A percentile compares a stretch with the other conserved stretches of the same genome.
Evolutionary conservation across 805 yeast genomes (phyloP).

Genomic region (Diddensiella caesifluorescens): DNA sequence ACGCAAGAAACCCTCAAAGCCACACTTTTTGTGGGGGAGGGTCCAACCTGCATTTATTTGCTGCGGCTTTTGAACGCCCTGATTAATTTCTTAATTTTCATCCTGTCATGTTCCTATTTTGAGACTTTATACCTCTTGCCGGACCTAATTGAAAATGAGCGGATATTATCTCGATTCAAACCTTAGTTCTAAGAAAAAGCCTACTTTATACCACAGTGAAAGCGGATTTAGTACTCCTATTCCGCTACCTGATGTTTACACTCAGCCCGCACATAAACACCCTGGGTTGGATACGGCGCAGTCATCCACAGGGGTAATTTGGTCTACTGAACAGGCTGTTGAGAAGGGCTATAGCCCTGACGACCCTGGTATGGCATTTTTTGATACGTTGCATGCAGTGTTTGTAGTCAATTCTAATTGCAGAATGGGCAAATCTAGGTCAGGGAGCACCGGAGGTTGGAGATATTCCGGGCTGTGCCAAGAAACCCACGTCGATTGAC

Average conservation of each 20-base stretch:
- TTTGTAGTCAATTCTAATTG: background rate
- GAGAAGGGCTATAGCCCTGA: conserved; percentile 48
- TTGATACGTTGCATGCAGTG: background rate
- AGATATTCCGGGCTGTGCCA: conserved; percentile 53
- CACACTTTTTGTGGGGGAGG: too few relatives aligned
- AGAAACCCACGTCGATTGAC: conserved; percentile 45
- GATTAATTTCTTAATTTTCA: too few relatives aligned
- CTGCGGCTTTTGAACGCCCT: too few relatives aligned
- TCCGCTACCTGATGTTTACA: conserved; percentile 27
- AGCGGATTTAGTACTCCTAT: conserved; percentile 27
- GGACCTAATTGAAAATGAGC: too few relatives aligned
- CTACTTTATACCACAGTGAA: conserved; percentile 20
- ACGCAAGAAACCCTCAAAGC: background rate
- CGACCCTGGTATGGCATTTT: conserved; percentile 21
- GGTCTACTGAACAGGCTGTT: conserved; percentile 58
- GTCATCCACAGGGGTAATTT: conserved; percentile 57
- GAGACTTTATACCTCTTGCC: too few relatives aligned
- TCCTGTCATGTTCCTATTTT: too few relatives aligned
- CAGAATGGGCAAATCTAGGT: conserved; percentile 53
- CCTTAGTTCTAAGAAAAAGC: background rate
- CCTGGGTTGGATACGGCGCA: conserved; percentile 57
- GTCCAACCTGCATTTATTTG: too few relatives aligned
- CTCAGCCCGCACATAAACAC: conserved; percentile 34
- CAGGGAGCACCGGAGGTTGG: conserved; percentile 66
- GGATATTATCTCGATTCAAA: background rate